These are phyloP conservation scores for Tylopilus intermedius DNA, from an alignment of 768 basidiomycete genomes.

Conservation along the genomic window DNA sequence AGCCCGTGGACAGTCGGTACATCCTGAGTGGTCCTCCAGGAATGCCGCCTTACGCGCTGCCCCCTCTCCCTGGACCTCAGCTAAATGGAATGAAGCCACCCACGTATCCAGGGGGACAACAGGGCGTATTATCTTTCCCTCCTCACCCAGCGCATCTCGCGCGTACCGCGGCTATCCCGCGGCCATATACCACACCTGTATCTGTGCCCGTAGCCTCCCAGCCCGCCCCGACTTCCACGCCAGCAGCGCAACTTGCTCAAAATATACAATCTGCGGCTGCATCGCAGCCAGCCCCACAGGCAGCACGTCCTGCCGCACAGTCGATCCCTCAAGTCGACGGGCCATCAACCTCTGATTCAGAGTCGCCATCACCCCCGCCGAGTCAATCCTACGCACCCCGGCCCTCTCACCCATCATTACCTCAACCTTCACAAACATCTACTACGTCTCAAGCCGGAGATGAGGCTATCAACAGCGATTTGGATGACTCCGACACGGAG, in stretches of 20 bases:
- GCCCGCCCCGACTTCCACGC: slow-evolving; percentile 7
- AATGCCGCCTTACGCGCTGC: slow-evolving; percentile 48
- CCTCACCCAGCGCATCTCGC: slow-evolving; percentile 29
- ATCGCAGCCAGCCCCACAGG: slow-evolving; percentile 15
- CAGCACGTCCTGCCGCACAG: slow-evolving; percentile 19
- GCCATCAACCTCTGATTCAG: slow-evolving; percentile 63
- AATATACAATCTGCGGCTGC: slow-evolving; percentile 6
- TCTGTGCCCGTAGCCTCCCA: slow-evolving; percentile 24
- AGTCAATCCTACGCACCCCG: slow-evolving; percentile 59
- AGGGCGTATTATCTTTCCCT: slow-evolving; percentile 54
- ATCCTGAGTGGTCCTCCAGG: slow-evolving; percentile 46
- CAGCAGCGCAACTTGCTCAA: slow-evolving; percentile 15
- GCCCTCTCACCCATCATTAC: slow-evolving; percentile 68
- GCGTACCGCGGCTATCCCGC: slow-evolving; percentile 17
- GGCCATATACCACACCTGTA: slow-evolving; percentile 21
- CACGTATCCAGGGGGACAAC: slow-evolving; percentile 54
- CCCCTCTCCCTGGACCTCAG: slow-evolving; percentile 61
- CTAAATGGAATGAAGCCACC: slow-evolving; percentile 49
- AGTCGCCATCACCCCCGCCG: slow-evolving; percentile 66
- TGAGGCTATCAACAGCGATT: slow-evolving; percentile 93
- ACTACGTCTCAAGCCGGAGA: slow-evolving; percentile 42
- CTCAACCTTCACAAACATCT: slow-evolving; percentile 48
- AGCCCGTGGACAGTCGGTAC: slow-evolving; percentile 67
- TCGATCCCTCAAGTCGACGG: slow-evolving; percentile 79
- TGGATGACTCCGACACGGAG: slow-evolving; percentile 92